Base-by-base conservation (phyloP, 2,329 filamentous ascomycete genomes). In the Ophiosphaerella herpotricha region DNA sequence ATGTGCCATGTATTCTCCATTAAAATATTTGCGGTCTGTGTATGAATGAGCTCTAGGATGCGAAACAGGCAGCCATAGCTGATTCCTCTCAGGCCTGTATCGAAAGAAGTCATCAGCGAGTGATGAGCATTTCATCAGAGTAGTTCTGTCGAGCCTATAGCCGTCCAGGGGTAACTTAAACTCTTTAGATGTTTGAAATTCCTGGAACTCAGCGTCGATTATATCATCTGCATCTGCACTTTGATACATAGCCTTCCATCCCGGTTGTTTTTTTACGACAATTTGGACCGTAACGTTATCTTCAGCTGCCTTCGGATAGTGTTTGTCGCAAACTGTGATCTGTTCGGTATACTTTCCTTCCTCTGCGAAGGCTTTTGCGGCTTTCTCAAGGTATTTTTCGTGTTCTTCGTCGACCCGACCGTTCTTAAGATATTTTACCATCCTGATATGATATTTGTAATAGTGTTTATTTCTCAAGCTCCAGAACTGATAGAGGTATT, bases 381-480 rank as follows among this genome's bases (percentile, higher is more conserved):
- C 2, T n/a, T 18, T 42, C 2, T 58, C 56, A 14, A 63, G 38
- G 16, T 55, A 46, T 6, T 42, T 12, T 29, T 63, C 60, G 18
- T 63, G 56, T 16, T 13, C 44, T 1, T 42, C 33, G 14, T 56
- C 47, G 6, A 55, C 55, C 31, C 39, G 46, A 14, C 53, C 55
- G 13, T 50, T 40, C 7, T 35, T 32, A 4, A 54, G 38, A 39
- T 59, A 55, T 7, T 55, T 46, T 1, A 61, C 57, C 57, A 61
- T 60, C 14, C 5, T 42, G 43, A 21, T 21, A 21, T 5, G 4
- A 21, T 21, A 21, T 21, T 21, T 21, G 18, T 3, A 21, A 21
- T 21, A 21, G 18, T 21, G 2, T 21, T 21, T 4, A 5, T 21
- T 21, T 4, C 18, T 21, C 18, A 4, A 5, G 18, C 18, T 21